These are phyloP conservation scores for Telopea speciosissima DNA, from an alignment of 177 flowering plant genomes.

Conservation along the genomic window DNA sequence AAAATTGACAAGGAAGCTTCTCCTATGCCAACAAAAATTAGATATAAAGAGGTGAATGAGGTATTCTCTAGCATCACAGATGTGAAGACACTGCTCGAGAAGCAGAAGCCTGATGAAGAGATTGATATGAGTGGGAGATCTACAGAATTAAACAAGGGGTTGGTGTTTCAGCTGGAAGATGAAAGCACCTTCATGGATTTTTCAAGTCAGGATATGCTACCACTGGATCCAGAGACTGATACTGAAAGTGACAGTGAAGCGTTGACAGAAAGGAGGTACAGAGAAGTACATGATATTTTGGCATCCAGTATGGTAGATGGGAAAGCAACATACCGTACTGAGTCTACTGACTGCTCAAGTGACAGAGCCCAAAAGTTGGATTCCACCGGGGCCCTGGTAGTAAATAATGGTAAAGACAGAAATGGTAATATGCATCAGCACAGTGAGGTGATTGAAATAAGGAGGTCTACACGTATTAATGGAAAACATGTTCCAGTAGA, in stretches of 20 bases:
- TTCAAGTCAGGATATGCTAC: neutral
- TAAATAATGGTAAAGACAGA: neutral
- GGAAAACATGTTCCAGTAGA: constrained; percentile 17
- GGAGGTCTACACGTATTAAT: constrained; percentile 19
- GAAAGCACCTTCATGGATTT: constrained; percentile 1
- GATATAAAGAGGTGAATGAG: neutral
- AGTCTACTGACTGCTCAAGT: constrained; percentile 8
- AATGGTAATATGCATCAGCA: constrained; percentile 2
- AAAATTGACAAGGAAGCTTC: neutral
- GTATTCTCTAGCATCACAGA: neutral
- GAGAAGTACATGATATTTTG: constrained; percentile 1
- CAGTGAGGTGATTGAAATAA: neutral
- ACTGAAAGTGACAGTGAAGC: neutral
- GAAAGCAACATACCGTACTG: constrained; percentile 9
- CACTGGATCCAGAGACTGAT: neutral
- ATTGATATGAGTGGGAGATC: constrained; percentile 3
- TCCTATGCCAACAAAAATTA: neutral
- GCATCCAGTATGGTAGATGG: constrained; percentile 2
- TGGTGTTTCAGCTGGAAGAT: constrained; percentile 6
- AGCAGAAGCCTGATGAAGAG: neutral
- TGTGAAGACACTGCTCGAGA: neutral
- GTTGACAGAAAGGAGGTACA: neutral
- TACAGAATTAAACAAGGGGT: constrained; percentile 4
- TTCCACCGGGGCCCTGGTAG: neutral
- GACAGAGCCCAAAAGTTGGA: constrained; percentile 1